A percentile compares a stretch with the other conserved stretches of the same genome.
phyloP scores from a whole-genome alignment of 768 basidiomycete species.

The Chlorophyllum brunneum region DNA sequence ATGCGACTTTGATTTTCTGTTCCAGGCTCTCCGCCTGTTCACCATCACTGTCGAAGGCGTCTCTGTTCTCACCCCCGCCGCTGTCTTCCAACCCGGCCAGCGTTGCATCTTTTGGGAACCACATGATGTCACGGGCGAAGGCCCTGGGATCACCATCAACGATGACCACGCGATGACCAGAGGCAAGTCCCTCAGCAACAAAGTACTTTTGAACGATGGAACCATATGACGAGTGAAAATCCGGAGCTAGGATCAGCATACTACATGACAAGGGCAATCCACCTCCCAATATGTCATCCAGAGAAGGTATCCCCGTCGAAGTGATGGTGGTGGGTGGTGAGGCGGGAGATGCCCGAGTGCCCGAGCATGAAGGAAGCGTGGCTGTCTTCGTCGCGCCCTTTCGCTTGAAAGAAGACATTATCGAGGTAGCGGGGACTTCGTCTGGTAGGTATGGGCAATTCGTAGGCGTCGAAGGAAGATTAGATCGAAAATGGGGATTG shows the following conservation, averaged over 20 bases:
- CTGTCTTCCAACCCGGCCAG: constrained; percentile 21
- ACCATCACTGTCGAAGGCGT: constrained; percentile 21
- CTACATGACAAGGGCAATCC: constrained; percentile 82
- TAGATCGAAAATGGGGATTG: neutral
- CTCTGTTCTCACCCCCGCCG: constrained; percentile 29
- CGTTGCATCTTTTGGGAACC: constrained; percentile 46
- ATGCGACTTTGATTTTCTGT: constrained; percentile 89
- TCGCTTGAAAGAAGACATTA: constrained; percentile 82
- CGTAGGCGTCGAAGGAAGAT: constrained; percentile 1
- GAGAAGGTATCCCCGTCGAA: constrained; percentile 87
- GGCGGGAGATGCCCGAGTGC: constrained; percentile 56
- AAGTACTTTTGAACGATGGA: constrained; percentile 87
- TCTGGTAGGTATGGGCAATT: no score
- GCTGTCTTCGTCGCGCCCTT: constrained; percentile 44
- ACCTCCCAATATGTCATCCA: constrained; percentile 94
- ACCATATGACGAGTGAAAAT: constrained; percentile 81
- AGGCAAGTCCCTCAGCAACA: constrained; percentile 79
- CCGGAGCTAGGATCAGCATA: constrained; percentile 74
- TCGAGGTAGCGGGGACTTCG: neutral
- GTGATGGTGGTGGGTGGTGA: constrained; percentile 54
- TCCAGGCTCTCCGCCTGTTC: constrained; percentile 38
- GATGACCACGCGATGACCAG: constrained; percentile 65
- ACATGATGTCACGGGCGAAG: constrained; percentile 78
- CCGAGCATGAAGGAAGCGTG: constrained; percentile 31
- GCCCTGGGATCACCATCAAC: constrained; percentile 54